Base-by-base conservation (phyloP, 1,284 basidiomycete genomes). In the Salmacisia buchloeana region DNA sequence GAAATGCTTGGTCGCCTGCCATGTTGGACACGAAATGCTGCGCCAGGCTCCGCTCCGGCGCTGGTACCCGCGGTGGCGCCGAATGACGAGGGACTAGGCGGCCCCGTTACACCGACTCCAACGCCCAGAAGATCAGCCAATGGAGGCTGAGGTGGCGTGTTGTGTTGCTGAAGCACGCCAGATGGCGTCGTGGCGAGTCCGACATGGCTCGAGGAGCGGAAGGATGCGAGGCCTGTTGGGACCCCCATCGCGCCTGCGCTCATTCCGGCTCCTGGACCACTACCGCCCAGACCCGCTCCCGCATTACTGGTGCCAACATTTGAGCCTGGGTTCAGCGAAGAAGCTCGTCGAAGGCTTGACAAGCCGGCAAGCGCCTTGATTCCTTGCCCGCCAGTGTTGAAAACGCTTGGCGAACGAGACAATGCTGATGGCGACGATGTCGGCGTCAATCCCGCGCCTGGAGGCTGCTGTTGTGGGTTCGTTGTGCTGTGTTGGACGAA, bases 331-430 rank as follows among this genome's bases (percentile, higher is more conserved):
- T 54, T 54, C 27, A 54, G 31, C 27, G 49, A 54, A 15, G 49
- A 54, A 5, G 49, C 49, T 33, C 71, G 59, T 12, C 73, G 59
- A 13, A 75, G 52, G 29, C 70, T 73, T 5, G 73, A 73, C 2
- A 75, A 67, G 3, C 73, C 73, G 1, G 73, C 73, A n/a, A 71
- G 58, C 31, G 70, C 66, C 6, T 68, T 54, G 15, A n/a, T 64
- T 6, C 67, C 67, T 3, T 70, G 59, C 12, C 68, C 62, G 39
- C 66, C 67, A 1, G 70, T 65, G 60, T 68, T 69, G 60, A 75
- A 75, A 2, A 73, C 71, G 65, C 71, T 75, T 3, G 71, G 68
- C 6, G 71, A 69, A 21, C 67, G 65, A 1, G 68, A 67, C 21
- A 59, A 36, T 3, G 63, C 52, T 23, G 54, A 29, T 29, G 29